Evolutionary conservation across 495 filamentous ascomycete genomes (phyloP), one percentile per base, ranked within the genome.

Genomic region (Tuber indicum): DNA sequence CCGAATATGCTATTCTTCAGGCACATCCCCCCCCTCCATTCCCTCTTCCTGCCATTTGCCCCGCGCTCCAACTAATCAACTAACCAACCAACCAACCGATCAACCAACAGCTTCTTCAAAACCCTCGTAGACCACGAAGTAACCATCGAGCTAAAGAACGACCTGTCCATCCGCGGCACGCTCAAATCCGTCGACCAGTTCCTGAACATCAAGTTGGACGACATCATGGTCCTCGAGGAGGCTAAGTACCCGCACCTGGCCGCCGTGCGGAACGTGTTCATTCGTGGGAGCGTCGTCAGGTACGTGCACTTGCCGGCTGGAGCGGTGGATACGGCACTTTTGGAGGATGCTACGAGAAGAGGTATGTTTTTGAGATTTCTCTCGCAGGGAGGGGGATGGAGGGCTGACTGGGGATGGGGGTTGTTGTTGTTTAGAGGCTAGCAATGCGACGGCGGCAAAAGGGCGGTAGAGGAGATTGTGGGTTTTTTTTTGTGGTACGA

Each of bases 181-280:
- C 89, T 99, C 78, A 98, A 98, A 87, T 94, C 91, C 79, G 96
- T 99, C 79, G 96, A 99, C 85, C 96, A 98, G 85, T 99, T 94
- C 86, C 90, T 99, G 79, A 99, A 99, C 86, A 98, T 99, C 87
- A 98, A 98, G 87, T 89, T 98, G 52, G 95, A 99, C 83, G 92
- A 98, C 84, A 94, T 98, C 79, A 88, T 90, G 79, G 94, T 97
- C 23, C 86, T 96, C 45, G 96, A 99, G 72, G 92, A 98, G 84
- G 85, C 92, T 81, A 93, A 93, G 84, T 98, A 96, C 82, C 96
- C 96, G 39, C 96, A 98, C 84, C 85, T 99, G 83, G 92, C 89
- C 46, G 96, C 94, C n/a, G 94, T 97, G 75, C 97, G 96, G 87
- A 98, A 97, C 83, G 93, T 98, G 84, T 99, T 99, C 84, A 98